phyloP scores from a whole-genome alignment of 208 protist species.

The Phytomonas sp. region DNA sequence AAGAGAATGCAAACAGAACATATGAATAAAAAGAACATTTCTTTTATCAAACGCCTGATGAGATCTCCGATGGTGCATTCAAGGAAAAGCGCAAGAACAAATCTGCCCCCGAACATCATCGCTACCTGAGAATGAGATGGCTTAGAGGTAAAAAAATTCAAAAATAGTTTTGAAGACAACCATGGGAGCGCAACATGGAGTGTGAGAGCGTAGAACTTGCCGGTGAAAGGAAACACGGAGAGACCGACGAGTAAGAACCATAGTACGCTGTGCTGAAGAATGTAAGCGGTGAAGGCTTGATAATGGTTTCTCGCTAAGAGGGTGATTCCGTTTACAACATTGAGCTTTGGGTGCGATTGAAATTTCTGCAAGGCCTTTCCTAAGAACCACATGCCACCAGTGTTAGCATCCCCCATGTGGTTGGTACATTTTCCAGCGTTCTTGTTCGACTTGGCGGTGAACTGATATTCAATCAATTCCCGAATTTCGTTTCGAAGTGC shows the following conservation, averaged over 20 bases:
- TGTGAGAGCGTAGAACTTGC: constrained; percentile 52
- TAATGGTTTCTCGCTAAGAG: constrained; percentile 48
- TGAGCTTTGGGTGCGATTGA: neutral
- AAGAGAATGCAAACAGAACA: constrained; percentile 20
- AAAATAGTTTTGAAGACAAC: constrained; percentile 49
- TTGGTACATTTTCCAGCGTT: neutral
- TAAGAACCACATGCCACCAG: neutral
- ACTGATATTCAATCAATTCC: constrained; percentile 17
- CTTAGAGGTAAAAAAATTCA: constrained; percentile 44
- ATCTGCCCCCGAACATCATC: constrained; percentile 20
- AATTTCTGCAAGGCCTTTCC: neutral
- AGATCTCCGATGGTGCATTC: constrained; percentile 66
- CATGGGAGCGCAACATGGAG: constrained; percentile 58
- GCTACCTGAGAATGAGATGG: constrained; percentile 17
- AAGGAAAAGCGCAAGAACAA: constrained; percentile 26
- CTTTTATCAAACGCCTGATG: constrained; percentile 37
- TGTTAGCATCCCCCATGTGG: neutral
- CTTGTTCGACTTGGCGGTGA: constrained; percentile 4
- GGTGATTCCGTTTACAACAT: constrained; percentile 22
- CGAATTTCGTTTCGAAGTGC: constrained; percentile 62
- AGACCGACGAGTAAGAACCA: constrained; percentile 50
- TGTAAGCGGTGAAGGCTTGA: constrained; percentile 32
- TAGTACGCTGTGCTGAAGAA: constrained; percentile 35
- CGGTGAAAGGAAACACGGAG: constrained; percentile 54
- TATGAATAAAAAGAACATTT: constrained; percentile 36